Evolutionary conservation across 2,329 filamentous ascomycete genomes (phyloP), one percentile per base, ranked within the genome.

Genomic region (Helotiales sp.): DNA sequence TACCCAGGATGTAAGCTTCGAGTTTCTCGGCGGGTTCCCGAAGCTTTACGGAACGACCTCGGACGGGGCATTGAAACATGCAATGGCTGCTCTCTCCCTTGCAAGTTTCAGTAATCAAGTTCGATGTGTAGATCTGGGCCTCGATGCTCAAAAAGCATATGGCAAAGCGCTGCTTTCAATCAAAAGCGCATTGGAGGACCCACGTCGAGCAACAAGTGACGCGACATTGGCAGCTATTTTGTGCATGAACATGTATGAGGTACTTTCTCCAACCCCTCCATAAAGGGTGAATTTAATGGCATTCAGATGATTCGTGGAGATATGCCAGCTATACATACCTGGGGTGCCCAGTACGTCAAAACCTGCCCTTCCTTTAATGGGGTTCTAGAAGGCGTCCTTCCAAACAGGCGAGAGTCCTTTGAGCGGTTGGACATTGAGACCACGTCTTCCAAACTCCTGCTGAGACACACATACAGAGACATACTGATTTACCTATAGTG

Each of bases 71-170:
- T 17, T 54, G 9, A 34, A 10, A 15, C 4, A 54, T 48, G 52
- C 40, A n/a, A 40, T 54, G 8, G 22, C 38, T 15, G 40, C 52
- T 13, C 29, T 54, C 2, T 47, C 52, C 15, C 40, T 54, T 24
- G 52, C 40, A 3, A 54, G 42, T 29, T 48, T 54, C 19, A 48
- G 40, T 17, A 54, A 54, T n/a, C 52, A 48, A 38, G 29, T 54
- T 19, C 52, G 19, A 10, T 34, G 27, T 5, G 42, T 24, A 25
- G 19, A 34, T 17, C 19, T 54, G 5, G 19, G 31, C 9, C 27
- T 36, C 8, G 19, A 10, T n/a, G 38, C 25, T 6, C n/a, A 29
- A 24, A 27, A 47, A 34, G 47, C 19, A 10, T 54, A 54, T 48
- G 40, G 52, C 5, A 47, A 48, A n/a, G 52, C 40, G 10, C 17